Evolutionary conservation across 345 rosid genomes (phyloP).

Genomic region (Salix udensis): DNA sequence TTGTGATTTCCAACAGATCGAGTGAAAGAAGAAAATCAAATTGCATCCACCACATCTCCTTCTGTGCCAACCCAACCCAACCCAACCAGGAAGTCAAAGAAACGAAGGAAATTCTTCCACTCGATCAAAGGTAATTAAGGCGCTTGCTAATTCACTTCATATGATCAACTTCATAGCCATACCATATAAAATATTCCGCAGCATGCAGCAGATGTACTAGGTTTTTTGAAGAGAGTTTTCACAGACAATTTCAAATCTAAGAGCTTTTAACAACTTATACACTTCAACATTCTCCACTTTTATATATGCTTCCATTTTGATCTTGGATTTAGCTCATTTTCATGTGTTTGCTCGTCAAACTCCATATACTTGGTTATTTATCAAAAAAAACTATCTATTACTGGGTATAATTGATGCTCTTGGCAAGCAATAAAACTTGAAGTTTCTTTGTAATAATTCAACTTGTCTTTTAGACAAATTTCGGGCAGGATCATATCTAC

Average conservation of each 20-base stretch:
- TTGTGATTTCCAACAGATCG: constrained; percentile 35
- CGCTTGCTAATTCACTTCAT: too few species aligned
- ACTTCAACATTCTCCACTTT: not conserved
- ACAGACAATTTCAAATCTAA: not conserved
- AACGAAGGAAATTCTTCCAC: constrained; percentile 6
- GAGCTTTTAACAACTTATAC: not conserved
- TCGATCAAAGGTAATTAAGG: constrained; percentile 25
- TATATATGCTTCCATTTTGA: not conserved
- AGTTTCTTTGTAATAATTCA: too few species aligned
- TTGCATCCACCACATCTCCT: constrained; percentile 20
- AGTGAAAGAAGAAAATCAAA: constrained; percentile 49
- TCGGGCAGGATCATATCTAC: too few species aligned
- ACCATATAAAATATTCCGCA: not conserved
- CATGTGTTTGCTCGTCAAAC: not conserved
- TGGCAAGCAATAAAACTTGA: too few species aligned
- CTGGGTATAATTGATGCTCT: too few species aligned
- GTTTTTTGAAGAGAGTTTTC: not conserved
- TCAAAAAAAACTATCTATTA: too few species aligned
- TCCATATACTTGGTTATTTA: too few species aligned
- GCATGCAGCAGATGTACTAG: not conserved
- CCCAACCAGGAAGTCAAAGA: not conserved
- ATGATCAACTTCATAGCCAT: not conserved
- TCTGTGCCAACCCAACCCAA: constrained; percentile 1
- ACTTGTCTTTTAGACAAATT: too few species aligned
- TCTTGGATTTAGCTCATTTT: not conserved